These are phyloP conservation scores for Colletotrichum gloeosporioides DNA, from an alignment of 2,329 filamentous ascomycete genomes.

Conservation along the genomic window DNA sequence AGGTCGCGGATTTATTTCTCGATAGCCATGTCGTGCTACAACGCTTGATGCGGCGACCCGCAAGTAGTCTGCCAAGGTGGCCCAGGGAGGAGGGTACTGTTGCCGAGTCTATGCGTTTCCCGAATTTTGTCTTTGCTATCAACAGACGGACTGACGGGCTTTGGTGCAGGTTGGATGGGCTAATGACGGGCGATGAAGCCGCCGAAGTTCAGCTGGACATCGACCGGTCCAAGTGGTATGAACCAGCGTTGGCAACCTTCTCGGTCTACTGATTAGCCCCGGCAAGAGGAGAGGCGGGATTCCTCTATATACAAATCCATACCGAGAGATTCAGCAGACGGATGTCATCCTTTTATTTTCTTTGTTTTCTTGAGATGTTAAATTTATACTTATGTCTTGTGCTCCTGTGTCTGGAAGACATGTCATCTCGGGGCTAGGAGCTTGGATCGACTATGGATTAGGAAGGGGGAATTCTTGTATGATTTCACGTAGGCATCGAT, in stretches of 20 bases:
- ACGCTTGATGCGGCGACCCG: neutral
- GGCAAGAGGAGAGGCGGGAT: neutral
- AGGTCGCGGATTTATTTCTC: neutral
- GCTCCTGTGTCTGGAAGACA: neutral
- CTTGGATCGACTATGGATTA: neutral
- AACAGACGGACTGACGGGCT: neutral
- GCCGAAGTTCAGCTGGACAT: too few relatives aligned
- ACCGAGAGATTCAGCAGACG: neutral
- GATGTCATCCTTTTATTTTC: neutral
- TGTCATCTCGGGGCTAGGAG: rapidly evolving
- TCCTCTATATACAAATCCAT: neutral
- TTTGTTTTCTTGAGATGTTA: neutral
- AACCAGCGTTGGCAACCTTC: too few relatives aligned
- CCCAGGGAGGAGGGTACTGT: neutral
- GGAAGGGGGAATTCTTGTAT: rapidly evolving
- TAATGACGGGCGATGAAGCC: too few relatives aligned
- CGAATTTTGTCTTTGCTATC: neutral
- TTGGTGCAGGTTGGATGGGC: too few relatives aligned
- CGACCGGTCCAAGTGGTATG: too few relatives aligned
- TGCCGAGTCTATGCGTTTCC: neutral
- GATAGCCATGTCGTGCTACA: neutral
- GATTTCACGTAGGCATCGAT: neutral
- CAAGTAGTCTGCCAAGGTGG: neutral
- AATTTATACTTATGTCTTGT: neutral
- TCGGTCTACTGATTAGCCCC: too few relatives aligned